Percentiles rank a stretch among this genome's conserved stretches.
Conservation (phyloP, 805 yeast species). For the Metschnikowia picachoensis region DNA sequence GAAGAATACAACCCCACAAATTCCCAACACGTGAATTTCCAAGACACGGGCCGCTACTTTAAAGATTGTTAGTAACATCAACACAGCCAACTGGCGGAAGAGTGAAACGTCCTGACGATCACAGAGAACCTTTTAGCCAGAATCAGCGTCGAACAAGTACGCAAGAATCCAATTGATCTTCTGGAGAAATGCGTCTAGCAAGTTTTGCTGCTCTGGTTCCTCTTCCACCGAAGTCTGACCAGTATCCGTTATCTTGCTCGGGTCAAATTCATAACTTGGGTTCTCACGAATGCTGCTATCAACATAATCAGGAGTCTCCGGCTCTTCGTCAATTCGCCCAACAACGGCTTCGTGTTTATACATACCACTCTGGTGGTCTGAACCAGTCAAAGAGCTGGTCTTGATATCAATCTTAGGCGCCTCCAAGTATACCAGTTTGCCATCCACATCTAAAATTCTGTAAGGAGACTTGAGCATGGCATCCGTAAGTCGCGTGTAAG, state of each 20-base stretch:
- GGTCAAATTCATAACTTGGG: not conserved
- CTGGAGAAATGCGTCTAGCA: constrained; percentile 5
- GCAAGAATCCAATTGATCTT: constrained; percentile 10
- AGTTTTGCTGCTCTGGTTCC: constrained; percentile 3
- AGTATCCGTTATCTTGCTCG: constrained; percentile 1
- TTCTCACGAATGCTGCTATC: constrained; percentile 1
- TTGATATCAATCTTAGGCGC: constrained; percentile 21
- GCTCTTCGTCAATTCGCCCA: not conserved
- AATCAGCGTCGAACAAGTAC: constrained; percentile 9
- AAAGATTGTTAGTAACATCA: constrained; percentile 5
- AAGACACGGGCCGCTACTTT: constrained; percentile 10
- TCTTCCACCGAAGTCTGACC: constrained; percentile 6
- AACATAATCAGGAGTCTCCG: not conserved
- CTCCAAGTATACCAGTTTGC: constrained; percentile 28
- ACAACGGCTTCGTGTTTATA: constrained; percentile 31
- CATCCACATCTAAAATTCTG: constrained; percentile 43
- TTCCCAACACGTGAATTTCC: constrained; percentile 2
- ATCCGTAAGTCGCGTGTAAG: constrained; percentile 42
- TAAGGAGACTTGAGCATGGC: constrained; percentile 41
- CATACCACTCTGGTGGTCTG: constrained; percentile 37
- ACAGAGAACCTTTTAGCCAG: constrained; percentile 4
- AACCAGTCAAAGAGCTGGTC: constrained; percentile 17
- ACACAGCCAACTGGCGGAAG: constrained; percentile 7
- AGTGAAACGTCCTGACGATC: constrained; percentile 2
- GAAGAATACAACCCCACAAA: constrained; percentile 4